Evolutionary conservation across 108 stramenopile species (phyloP).

Genomic region (Fragilaria crotonensis): DNA sequence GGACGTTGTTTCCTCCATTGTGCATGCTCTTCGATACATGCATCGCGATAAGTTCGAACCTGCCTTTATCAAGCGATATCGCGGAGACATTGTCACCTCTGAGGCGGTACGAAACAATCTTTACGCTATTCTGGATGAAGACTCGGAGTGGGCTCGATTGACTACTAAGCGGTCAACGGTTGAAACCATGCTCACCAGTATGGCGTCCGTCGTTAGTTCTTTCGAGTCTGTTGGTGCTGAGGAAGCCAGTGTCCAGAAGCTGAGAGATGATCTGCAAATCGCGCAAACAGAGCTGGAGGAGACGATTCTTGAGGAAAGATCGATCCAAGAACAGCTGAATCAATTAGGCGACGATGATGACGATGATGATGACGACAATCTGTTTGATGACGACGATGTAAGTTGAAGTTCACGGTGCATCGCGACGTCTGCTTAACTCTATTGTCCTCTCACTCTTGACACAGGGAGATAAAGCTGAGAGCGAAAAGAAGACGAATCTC

Average conservation of each 20-base stretch:
- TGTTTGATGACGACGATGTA: slow-evolving; percentile 59
- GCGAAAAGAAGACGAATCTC: slow-evolving; percentile 39
- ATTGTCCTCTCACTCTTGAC: no score
- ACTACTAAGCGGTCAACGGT: slow-evolving; percentile 56
- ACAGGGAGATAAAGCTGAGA: no score
- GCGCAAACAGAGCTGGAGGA: slow-evolving; percentile 55
- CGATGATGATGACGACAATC: slow-evolving; percentile 55
- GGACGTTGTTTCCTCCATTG: slow-evolving; percentile 56
- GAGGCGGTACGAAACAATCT: slow-evolving; percentile 63
- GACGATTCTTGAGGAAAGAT: slow-evolving; percentile 43
- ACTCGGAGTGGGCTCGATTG: slow-evolving; percentile 73
- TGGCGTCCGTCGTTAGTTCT: slow-evolving; percentile 17
- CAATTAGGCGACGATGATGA: slow-evolving; percentile 42
- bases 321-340: slow-evolving; percentile 52
- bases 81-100: slow-evolving; percentile 64
- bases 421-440: no score
- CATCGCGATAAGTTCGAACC: slow-evolving; percentile 72
- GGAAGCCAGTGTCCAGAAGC: slow-evolving; percentile 22
- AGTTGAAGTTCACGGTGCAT: neutral
- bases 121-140: slow-evolving; percentile 77
- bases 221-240: slow-evolving; percentile 32
- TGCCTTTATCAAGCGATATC: slow-evolving; percentile 75
- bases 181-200: slow-evolving; percentile 33
- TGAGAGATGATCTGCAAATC: slow-evolving; percentile 36
- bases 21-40: slow-evolving; percentile 64